phyloP scores from a whole-genome alignment of 257 asterid genomes.

The Solanum dulcamara region DNA sequence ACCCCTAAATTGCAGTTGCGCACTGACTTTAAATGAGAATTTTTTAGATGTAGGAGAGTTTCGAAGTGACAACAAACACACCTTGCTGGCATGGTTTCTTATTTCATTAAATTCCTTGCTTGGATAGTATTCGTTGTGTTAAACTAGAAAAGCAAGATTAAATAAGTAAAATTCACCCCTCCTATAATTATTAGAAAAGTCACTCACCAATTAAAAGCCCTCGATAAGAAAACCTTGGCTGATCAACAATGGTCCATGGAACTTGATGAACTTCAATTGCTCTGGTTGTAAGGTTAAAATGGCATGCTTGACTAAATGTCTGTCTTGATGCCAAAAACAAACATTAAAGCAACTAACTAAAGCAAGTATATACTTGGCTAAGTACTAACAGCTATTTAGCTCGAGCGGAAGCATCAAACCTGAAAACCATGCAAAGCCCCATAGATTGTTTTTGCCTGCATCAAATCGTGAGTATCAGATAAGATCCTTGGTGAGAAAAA shows the following conservation, averaged over 20 bases:
- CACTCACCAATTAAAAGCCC: conserved; percentile 85
- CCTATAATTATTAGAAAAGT: neutral
- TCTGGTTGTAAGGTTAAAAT: conserved; percentile 35
- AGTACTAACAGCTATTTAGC: neutral
- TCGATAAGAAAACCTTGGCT: conserved; percentile 80
- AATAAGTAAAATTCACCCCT: neutral
- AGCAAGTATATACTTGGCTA: neutral
- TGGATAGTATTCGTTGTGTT: neutral
- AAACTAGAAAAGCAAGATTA: neutral
- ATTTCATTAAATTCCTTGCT: neutral
- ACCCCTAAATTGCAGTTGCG: neutral
- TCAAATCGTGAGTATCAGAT: neutral
- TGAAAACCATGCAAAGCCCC: conserved; percentile 92
- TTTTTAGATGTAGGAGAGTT: neutral
- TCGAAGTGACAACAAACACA: neutral
- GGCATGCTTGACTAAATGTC: conserved; percentile 97
- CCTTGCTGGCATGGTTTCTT: neutral
- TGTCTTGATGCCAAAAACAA: conserved; percentile 13
- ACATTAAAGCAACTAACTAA: neutral
- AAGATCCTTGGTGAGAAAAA: neutral
- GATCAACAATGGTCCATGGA: conserved; percentile 77
- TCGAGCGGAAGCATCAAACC: conserved; percentile 27
- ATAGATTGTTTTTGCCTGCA: conserved; percentile 87
- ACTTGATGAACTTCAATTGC: conserved; percentile 57
- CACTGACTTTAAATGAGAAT: neutral